These are phyloP conservation scores for Venturia pyrina DNA, from an alignment of 2,329 filamentous ascomycete species.

Conservation along the genomic window DNA sequence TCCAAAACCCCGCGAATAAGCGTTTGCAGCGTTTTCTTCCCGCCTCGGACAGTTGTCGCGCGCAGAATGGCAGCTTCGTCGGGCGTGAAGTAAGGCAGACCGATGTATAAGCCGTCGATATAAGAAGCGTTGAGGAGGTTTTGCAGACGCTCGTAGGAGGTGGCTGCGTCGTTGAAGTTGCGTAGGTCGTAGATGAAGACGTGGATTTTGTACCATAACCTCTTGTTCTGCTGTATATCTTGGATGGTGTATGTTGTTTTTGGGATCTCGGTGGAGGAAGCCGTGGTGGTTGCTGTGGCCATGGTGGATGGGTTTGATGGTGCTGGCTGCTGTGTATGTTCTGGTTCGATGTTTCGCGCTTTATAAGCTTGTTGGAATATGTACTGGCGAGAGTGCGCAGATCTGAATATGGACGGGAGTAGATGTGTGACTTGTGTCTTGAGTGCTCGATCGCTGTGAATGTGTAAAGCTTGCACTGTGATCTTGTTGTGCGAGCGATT, in stretches of 20 bases:
- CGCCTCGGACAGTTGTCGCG: not conserved
- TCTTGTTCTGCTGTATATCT: constrained; percentile 8
- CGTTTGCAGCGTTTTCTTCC: not conserved
- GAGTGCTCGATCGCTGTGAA: no score
- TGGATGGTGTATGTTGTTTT: not conserved
- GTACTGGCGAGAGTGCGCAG: no score
- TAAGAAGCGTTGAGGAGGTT: constrained; percentile 13
- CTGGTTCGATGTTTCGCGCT: no score
- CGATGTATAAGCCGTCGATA: constrained; percentile 8
- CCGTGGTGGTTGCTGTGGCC: not conserved
- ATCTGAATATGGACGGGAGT: no score
- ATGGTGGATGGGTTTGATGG: no score
- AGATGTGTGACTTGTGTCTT: no score
- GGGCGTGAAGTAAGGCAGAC: constrained; percentile 16
- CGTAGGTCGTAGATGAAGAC: constrained; percentile 16
- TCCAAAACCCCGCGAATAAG: not conserved
- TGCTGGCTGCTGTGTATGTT: no score
- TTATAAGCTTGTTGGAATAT: no score
- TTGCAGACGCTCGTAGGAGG: constrained; percentile 12
- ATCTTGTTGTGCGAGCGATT: no score
- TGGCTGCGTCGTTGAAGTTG: constrained; percentile 11
- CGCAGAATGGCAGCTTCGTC: constrained; percentile 9
- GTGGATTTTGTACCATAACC: constrained; percentile 16
- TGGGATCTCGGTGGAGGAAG: no score
- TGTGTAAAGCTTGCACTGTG: no score